Evolutionary conservation across 2,329 filamentous ascomycete species (phyloP).

Genomic region (Ceratocystis huliohia): DNA sequence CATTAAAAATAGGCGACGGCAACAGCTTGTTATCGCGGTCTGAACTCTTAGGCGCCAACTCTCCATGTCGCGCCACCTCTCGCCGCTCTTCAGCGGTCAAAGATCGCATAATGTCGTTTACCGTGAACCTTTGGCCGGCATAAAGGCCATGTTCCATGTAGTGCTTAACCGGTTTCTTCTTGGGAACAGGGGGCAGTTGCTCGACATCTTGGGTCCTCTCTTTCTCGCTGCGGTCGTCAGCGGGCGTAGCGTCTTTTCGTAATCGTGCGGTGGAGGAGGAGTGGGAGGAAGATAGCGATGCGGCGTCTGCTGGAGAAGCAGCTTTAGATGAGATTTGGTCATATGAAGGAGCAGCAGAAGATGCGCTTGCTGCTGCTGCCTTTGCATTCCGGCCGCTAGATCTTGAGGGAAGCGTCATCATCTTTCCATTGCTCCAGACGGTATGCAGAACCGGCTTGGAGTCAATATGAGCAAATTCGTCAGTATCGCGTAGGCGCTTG

Average conservation of each 20-base stretch:
- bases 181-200: constrained; percentile 30
- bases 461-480: constrained; percentile 49
- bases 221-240: constrained; percentile 21
- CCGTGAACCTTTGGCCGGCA: constrained; percentile 57
- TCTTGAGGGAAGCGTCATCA: constrained; percentile 35
- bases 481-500: constrained; percentile 47
- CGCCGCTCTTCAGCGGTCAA: constrained; percentile 42
- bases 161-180: constrained; percentile 49
- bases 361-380: constrained; percentile 27
- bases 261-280: not conserved
- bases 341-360: not conserved
- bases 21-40: constrained; percentile 44
- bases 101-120: constrained; percentile 34
- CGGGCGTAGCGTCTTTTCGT: constrained; percentile 21
- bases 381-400: constrained; percentile 28
- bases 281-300: not conserved
- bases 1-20: constrained; percentile 67
- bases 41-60: constrained; percentile 25
- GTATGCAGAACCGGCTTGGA: constrained; percentile 44
- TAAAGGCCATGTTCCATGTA: constrained; percentile 78
- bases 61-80: constrained; percentile 29
- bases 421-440: constrained; percentile 54
- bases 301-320: not conserved
- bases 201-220: constrained; percentile 26
- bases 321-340: not conserved